These are phyloP conservation scores for Trichoderma brevicompactum DNA, from an alignment of 2,329 filamentous ascomycete species.

Conservation along the genomic window DNA sequence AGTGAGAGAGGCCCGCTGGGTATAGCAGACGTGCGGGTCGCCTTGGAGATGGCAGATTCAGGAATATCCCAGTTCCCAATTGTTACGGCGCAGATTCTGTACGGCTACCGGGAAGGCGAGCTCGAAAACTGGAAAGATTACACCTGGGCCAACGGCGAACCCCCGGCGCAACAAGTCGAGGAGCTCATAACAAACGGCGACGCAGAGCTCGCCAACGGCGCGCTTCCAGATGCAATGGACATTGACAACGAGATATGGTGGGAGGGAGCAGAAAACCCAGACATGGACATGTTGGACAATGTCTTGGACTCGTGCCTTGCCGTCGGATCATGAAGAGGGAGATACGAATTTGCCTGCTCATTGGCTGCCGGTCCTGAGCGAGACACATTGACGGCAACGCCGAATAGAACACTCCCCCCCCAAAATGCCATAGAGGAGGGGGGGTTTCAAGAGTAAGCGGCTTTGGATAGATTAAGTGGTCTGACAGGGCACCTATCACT, in stretches of 20 bases:
- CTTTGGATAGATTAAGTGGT: constrained; percentile 29
- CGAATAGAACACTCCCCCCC: constrained; percentile 7
- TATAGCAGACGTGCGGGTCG: constrained; percentile 77
- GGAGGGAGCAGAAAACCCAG: constrained; percentile 61
- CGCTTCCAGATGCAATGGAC: constrained; percentile 60
- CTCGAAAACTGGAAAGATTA: constrained; percentile 69
- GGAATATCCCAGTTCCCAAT: constrained; percentile 79
- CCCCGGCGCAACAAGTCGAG: constrained; percentile 36
- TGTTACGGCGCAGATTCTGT: constrained; percentile 70
- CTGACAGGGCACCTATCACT: constrained; percentile 11
- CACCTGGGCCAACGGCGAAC: constrained; percentile 53
- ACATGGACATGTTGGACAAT: constrained; percentile 57
- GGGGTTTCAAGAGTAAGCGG: constrained; percentile 7
- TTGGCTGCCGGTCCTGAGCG: constrained; percentile 1
- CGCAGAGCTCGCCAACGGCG: constrained; percentile 52
- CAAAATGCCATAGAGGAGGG: constrained; percentile 12
- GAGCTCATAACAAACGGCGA: constrained; percentile 45
- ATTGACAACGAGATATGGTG: constrained; percentile 62
- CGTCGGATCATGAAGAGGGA: constrained; percentile 45
- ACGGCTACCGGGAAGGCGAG: constrained; percentile 75
- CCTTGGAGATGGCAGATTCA: constrained; percentile 74
- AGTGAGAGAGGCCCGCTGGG: constrained; percentile 72
- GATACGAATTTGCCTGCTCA: not conserved
- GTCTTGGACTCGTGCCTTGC: constrained; percentile 62
- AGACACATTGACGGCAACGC: constrained; percentile 9